A percentile compares a stretch with the other conserved stretches of the same genome.
Conservation (phyloP, 257 asterid genomes). For the Paraleonurus japonicus region DNA sequence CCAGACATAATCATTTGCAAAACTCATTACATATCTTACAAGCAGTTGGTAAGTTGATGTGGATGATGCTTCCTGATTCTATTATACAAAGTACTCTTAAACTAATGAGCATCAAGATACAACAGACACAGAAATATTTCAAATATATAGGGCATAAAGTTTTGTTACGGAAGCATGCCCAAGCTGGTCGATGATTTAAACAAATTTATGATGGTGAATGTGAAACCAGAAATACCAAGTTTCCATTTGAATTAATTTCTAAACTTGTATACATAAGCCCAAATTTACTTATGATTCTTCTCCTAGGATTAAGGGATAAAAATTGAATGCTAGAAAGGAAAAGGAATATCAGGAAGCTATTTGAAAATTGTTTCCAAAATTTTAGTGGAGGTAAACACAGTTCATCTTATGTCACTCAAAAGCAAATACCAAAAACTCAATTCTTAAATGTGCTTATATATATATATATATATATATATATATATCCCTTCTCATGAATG, state of each 20-base stretch:
- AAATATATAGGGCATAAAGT: neutral
- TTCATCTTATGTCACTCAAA: neutral
- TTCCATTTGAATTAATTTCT: neutral
- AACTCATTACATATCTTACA: neutral
- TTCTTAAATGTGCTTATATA: neutral
- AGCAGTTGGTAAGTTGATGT: conserved; percentile 14
- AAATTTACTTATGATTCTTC: neutral
- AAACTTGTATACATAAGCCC: conserved; percentile 20
- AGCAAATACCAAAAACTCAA: conserved; percentile 6
- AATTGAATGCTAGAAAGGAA: neutral
- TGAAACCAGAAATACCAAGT: neutral
- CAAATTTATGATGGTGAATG: conserved; percentile 6
- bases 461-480: neutral
- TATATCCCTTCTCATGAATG: neutral
- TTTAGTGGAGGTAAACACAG: neutral
- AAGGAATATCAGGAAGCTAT: neutral
- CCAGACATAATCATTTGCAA: conserved; percentile 9
- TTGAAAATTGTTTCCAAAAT: neutral
- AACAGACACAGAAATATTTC: conserved; percentile 4
- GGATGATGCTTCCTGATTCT: conserved; percentile 3
- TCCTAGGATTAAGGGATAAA: neutral
- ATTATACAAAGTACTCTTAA: neutral
- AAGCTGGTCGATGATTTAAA: conserved; percentile 12
- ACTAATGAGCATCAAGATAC: neutral
- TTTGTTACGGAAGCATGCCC: conserved; percentile 15